These are phyloP conservation scores for Melastoma malabathricum DNA, from an alignment of 345 rosid species.

Conservation along the genomic window DNA sequence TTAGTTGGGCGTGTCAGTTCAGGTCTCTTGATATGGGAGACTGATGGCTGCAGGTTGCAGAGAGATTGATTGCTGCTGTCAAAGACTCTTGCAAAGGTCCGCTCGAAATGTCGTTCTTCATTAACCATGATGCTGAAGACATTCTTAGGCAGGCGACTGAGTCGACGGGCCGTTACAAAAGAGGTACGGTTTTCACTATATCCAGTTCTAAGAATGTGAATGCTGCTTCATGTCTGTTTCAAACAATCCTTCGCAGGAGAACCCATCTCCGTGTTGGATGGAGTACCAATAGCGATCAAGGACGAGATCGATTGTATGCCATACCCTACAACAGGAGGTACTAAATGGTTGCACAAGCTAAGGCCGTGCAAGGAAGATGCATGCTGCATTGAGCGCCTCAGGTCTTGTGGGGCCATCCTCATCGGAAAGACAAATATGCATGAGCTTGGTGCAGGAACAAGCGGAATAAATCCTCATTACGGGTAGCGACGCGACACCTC, in stretches of 20 bases:
- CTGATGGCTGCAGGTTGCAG: conserved; percentile 32
- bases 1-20: too few species aligned
- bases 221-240: background rate
- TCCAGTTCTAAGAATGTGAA: background rate
- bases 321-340: conserved; percentile 71
- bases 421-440: conserved; percentile 77
- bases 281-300: conserved; percentile 60
- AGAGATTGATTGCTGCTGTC: conserved; percentile 31
- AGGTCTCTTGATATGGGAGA: conserved; percentile 12
- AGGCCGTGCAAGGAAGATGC: conserved; percentile 47
- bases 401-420: conserved; percentile 50
- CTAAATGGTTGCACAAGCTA: conserved; percentile 55
- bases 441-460: conserved; percentile 73
- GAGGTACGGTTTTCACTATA: conserved; percentile 18
- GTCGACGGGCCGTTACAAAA: conserved; percentile 39
- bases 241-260: conserved; percentile 22
- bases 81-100: conserved; percentile 25
- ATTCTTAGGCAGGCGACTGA: conserved; percentile 46
- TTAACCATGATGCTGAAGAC: conserved; percentile 28
- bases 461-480: conserved; percentile 69
- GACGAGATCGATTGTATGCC: conserved; percentile 73
- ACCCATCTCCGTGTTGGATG: conserved; percentile 52
- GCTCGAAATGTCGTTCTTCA: conserved; percentile 48
- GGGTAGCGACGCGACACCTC: conserved; percentile 23
- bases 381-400: conserved; percentile 40